These are phyloP conservation scores for Candida suzukii DNA, from an alignment of 805 yeast genomes.

Conservation along the genomic window DNA sequence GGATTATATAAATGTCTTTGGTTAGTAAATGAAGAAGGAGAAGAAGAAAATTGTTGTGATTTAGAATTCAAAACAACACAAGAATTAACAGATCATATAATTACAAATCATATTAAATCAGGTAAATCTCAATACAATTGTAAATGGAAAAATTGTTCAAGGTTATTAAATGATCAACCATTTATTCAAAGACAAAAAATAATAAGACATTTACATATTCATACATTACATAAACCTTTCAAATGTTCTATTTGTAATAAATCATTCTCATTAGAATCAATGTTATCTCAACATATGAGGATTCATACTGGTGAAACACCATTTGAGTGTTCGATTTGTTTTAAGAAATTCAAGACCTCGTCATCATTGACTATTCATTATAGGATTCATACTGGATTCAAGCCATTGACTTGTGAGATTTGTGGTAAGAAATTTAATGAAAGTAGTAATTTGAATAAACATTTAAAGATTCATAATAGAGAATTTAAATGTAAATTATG, in stretches of 20 bases:
- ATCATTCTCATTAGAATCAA: slow-evolving; percentile 67
- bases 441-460: slow-evolving; percentile 82
- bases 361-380: slow-evolving; percentile 78
- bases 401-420: slow-evolving; percentile 72
- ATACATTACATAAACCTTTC: slow-evolving; percentile 79
- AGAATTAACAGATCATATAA: slow-evolving; percentile 66
- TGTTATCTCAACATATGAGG: slow-evolving; percentile 74
- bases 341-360: slow-evolving; percentile 73
- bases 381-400: slow-evolving; percentile 85
- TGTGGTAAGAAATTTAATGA: slow-evolving; percentile 86
- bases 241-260: slow-evolving; percentile 65
- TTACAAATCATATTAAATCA: slow-evolving; percentile 60
- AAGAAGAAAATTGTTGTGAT: slow-evolving; percentile 33
- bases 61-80: slow-evolving; percentile 42
- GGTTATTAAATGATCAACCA: slow-evolving; percentile 38
- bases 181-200: slow-evolving; percentile 84
- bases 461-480: slow-evolving; percentile 69
- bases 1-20: not conserved
- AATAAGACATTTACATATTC: slow-evolving; percentile 79
- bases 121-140: slow-evolving; percentile 70
- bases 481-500: slow-evolving; percentile 45
- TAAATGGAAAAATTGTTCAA: slow-evolving; percentile 70
- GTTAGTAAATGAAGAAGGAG: slow-evolving; percentile 2
- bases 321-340: slow-evolving; percentile 64
- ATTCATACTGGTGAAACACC: slow-evolving; percentile 91